These are phyloP conservation scores for Sophora flavescens DNA, from an alignment of 306 rosid genomes.

Conservation along the genomic window DNA sequence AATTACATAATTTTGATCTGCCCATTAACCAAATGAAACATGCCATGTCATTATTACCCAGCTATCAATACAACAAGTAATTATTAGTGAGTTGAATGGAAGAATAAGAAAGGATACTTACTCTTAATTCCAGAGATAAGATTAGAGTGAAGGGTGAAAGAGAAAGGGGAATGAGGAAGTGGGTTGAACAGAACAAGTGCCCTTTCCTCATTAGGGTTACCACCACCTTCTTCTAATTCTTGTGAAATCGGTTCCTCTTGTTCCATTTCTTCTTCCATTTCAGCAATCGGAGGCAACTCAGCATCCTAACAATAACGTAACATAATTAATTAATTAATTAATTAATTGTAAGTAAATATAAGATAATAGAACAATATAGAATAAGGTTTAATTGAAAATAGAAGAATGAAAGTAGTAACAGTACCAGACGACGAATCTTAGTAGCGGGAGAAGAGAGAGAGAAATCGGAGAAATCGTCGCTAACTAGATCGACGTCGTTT, in stretches of 20 bases:
- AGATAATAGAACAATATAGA: neutral
- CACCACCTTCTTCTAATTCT: neutral
- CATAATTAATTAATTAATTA: neutral
- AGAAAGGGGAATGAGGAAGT: conserved; percentile 43
- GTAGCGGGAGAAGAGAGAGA: conserved; percentile 81
- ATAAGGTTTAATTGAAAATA: neutral
- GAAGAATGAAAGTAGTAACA: neutral
- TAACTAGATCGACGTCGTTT: conserved; percentile 51
- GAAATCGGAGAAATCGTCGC: conserved; percentile 75
- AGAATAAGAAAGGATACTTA: conserved; percentile 2
- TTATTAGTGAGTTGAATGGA: neutral
- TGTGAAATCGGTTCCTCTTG: conserved; percentile 52
- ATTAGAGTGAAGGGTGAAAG: conserved; percentile 59
- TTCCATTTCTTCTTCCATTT: conserved; percentile 48
- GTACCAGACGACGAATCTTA: conserved; percentile 92
- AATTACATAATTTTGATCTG: no score
- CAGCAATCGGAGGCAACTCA: conserved; percentile 67
- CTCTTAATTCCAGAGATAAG: conserved; percentile 66
- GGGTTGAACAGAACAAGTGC: conserved; percentile 85
- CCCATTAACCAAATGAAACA: no score
- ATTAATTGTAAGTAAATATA: no score
- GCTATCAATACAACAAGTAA: no score
- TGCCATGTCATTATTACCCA: no score
- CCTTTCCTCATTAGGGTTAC: conserved; percentile 55
- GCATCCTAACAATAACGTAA: conserved; percentile 54